Evolutionary conservation across 345 rosid species (phyloP).

Genomic region (Carallia brachiata): DNA sequence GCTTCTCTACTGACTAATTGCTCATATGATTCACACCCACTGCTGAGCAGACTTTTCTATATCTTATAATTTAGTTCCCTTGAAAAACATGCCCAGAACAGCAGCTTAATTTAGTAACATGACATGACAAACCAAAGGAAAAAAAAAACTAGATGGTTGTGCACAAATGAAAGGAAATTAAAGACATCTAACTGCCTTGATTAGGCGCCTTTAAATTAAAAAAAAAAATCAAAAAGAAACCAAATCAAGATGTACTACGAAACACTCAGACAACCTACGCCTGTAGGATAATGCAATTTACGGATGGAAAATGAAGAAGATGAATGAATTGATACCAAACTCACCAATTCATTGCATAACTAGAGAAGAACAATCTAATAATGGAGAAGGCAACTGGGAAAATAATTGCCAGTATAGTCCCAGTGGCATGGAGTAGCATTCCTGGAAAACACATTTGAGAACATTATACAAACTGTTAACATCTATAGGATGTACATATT

Average conservation of each 20-base stretch:
- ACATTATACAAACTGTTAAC: conserved; percentile 16
- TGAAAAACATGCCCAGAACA: no score
- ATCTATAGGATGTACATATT: background rate
- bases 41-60: background rate
- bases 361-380: conserved; percentile 64
- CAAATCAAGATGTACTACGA: no score
- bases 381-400: conserved; percentile 68
- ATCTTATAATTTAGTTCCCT: background rate
- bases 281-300: no score
- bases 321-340: conserved; percentile 18
- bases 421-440: conserved; percentile 61
- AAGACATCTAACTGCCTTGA: no score
- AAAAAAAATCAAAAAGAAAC: no score
- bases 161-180: background rate
- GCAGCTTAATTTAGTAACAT: no score
- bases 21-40: background rate
- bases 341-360: conserved; percentile 85
- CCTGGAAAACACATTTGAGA: conserved; percentile 49
- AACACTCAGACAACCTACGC: no score
- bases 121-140: background rate
- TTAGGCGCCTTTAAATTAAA: no score
- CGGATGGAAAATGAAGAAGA: background rate
- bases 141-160: background rate
- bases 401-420: conserved; percentile 61
- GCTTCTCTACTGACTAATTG: background rate